Conservation (phyloP, 2,329 filamentous ascomycete genomes). For the Diaporthe batatas region DNA sequence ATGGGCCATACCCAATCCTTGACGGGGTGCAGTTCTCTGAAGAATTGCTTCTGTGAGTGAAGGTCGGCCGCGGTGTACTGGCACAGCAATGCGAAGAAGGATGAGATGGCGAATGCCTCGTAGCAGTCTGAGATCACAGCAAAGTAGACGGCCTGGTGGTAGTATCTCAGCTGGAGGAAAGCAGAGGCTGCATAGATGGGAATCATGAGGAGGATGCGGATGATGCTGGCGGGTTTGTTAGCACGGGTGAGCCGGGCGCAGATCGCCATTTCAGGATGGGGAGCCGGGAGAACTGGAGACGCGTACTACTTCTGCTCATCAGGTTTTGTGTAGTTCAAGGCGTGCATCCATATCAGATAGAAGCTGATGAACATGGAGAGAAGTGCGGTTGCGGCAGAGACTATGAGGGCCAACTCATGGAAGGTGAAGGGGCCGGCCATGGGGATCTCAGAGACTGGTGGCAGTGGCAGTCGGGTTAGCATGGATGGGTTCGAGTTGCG, state of each 20-base stretch:
- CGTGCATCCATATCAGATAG: slow-evolving; percentile 71
- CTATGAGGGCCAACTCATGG: slow-evolving; percentile 66
- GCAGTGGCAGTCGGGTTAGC: slow-evolving; percentile 48
- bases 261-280: slow-evolving; percentile 20
- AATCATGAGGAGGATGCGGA: slow-evolving; percentile 90
- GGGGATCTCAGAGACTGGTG: slow-evolving; percentile 59
- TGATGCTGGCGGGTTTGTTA: slow-evolving; percentile 69
- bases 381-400: slow-evolving; percentile 62
- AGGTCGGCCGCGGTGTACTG: slow-evolving; percentile 83
- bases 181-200: slow-evolving; percentile 83
- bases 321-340: slow-evolving; percentile 71
- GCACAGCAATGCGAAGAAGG: slow-evolving; percentile 87
- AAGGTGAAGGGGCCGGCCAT: slow-evolving; percentile 66
- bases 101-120: slow-evolving; percentile 88
- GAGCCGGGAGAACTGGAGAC: background rate
- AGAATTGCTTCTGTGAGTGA: slow-evolving; percentile 86
- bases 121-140: slow-evolving; percentile 87
- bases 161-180: slow-evolving; percentile 80
- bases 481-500: slow-evolving; percentile 55
- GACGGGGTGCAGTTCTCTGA: slow-evolving; percentile 74
- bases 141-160: slow-evolving; percentile 84
- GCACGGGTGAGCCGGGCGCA: slow-evolving; percentile 8
- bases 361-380: slow-evolving; percentile 67
- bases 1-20: slow-evolving; percentile 83
- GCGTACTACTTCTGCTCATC: slow-evolving; percentile 69